Evolutionary conservation across 2,329 filamentous ascomycete species (phyloP).

Genomic region (Arthrobotrys sphaeroides): DNA sequence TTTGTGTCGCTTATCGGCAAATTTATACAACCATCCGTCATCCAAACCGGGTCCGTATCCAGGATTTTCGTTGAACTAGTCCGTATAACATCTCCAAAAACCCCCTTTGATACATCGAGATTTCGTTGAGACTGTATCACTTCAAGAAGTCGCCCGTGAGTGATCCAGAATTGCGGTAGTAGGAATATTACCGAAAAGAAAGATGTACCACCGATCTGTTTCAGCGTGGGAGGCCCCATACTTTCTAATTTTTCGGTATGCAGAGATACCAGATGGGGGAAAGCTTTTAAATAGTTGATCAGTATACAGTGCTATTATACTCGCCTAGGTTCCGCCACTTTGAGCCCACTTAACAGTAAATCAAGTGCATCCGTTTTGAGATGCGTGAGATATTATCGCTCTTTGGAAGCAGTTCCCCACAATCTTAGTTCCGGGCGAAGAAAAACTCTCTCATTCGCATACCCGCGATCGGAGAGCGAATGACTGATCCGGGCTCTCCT

Average conservation of each 20-base stretch:
- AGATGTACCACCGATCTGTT: background rate
- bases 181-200: background rate
- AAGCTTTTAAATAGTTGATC: too few species aligned
- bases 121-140: constrained; percentile 19
- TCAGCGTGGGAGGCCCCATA: background rate
- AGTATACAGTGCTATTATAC: too few species aligned
- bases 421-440: background rate
- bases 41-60: constrained; percentile 20
- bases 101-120: background rate
- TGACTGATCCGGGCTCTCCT: too few species aligned
- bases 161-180: background rate
- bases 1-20: constrained; percentile 2
- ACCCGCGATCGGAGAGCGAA: background rate
- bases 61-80: background rate
- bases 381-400: background rate
- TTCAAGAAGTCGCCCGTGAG: background rate
- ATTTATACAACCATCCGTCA: background rate
- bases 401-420: background rate
- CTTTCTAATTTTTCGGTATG: background rate
- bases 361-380: too few species aligned
- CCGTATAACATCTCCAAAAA: background rate
- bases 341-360: too few species aligned
- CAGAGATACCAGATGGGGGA: too few species aligned
- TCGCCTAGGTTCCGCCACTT: too few species aligned
- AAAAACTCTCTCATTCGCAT: background rate